Conservation (phyloP, 1,284 basidiomycete genomes). For the Earliella scabrosa region DNA sequence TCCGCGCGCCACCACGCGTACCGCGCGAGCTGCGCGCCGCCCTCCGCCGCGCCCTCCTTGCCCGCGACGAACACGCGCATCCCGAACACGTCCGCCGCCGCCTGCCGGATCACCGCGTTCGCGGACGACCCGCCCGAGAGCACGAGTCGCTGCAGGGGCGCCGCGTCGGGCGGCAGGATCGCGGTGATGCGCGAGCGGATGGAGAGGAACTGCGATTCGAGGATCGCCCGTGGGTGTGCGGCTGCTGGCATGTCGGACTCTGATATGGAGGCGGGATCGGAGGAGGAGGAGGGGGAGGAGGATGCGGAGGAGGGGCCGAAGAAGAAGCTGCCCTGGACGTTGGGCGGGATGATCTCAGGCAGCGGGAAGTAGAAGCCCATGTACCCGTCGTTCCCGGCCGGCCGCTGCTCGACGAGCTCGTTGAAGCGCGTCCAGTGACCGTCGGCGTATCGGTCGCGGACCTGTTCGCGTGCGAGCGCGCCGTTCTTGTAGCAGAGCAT, state of each 20-base stretch:
- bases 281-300: conserved; percentile 22
- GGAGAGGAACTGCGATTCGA: conserved; percentile 87
- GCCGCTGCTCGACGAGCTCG: conserved; percentile 58
- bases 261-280: conserved; percentile 35
- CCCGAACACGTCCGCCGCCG: conserved; percentile 80
- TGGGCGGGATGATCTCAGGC: conserved; percentile 85
- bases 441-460: conserved; percentile 71
- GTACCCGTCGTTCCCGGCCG: conserved; percentile 64
- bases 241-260: conserved; percentile 46
- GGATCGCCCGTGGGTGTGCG: conserved; percentile 79
- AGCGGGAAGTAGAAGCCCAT: conserved; percentile 77
- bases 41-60: conserved; percentile 73
- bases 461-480: conserved; percentile 79
- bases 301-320: conserved; percentile 47
- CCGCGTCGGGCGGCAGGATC: conserved; percentile 65
- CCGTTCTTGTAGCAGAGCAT: conserved; percentile 90
- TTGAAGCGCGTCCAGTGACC: conserved; percentile 79
- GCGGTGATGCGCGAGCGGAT: conserved; percentile 71
- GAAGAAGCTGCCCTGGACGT: conserved; percentile 69
- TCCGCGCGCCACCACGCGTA: conserved; percentile 68
- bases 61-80: conserved; percentile 73
- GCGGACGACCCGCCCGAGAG: conserved; percentile 82
- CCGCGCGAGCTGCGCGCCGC: conserved; percentile 70
- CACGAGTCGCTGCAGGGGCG: conserved; percentile 70
- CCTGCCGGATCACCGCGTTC: conserved; percentile 75